Conservation (phyloP, 345 rosid genomes). For the Sapria himalayana region DNA sequence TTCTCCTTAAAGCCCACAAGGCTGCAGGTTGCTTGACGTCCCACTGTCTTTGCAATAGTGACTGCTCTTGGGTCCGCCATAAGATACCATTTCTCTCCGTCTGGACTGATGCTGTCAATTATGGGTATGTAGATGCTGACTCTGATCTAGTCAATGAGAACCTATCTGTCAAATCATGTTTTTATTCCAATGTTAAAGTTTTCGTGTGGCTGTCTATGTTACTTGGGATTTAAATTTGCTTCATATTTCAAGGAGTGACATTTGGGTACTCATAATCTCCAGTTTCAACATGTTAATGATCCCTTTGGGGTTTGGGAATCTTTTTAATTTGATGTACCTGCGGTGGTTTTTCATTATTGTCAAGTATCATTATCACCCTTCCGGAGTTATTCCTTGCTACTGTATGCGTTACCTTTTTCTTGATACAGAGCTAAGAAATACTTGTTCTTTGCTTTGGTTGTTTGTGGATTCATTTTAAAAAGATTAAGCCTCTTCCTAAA, state of each 20-base stretch:
- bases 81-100: slow-evolving; percentile 57
- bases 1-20: slow-evolving; percentile 74
- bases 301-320: slow-evolving; percentile 28
- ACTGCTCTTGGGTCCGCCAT: slow-evolving; percentile 43
- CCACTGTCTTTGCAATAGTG: slow-evolving; percentile 44
- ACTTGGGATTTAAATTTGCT: slow-evolving; percentile 43
- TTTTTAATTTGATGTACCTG: slow-evolving; percentile 45
- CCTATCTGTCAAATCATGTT: slow-evolving; percentile 27
- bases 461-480: slow-evolving; percentile 70
- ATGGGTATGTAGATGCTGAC: slow-evolving; percentile 5
- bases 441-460: slow-evolving; percentile 75
- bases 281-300: slow-evolving; percentile 33
- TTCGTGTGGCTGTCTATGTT: slow-evolving; percentile 47
- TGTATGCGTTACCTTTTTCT: slow-evolving; percentile 60
- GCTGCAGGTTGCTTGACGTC: slow-evolving; percentile 89
- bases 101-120: slow-evolving; percentile 35
- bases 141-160: slow-evolving; percentile 15
- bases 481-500: slow-evolving; percentile 51
- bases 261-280: slow-evolving; percentile 45
- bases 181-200: slow-evolving; percentile 43
- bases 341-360: slow-evolving; percentile 67
- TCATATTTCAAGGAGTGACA: slow-evolving; percentile 82
- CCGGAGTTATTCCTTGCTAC: slow-evolving; percentile 71
- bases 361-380: slow-evolving; percentile 73
- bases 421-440: slow-evolving; percentile 71